Percentiles rank a stretch among this genome's conserved stretches.
These are phyloP conservation scores for Lanmaoa pseudosensibilis DNA, from an alignment of 768 basidiomycete genomes.

Conservation along the genomic window DNA sequence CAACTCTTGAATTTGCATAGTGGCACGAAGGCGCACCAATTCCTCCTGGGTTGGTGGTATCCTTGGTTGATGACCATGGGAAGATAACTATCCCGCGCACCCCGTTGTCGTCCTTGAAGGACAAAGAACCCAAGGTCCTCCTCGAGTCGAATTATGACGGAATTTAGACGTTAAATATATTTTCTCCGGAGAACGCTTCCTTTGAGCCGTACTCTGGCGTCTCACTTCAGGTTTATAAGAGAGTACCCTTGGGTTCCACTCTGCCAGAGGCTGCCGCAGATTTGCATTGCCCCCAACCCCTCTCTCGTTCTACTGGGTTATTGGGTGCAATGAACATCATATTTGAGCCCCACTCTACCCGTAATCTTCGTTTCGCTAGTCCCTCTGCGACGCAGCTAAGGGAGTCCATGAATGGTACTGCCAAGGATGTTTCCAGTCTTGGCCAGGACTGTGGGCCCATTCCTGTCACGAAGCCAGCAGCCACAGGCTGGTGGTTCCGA, in stretches of 20 bases:
- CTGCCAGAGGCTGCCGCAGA: too few relatives aligned
- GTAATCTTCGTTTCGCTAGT: slow-evolving; percentile 11
- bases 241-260: too few relatives aligned
- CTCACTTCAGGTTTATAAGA: slow-evolving; percentile 1
- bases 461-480: slow-evolving; percentile 8
- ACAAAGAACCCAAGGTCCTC: too few relatives aligned
- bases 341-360: slow-evolving; percentile 11
- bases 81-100: background rate
- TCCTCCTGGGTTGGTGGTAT: slow-evolving; percentile 3
- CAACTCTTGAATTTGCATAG: background rate
- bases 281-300: too few relatives aligned
- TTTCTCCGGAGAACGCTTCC: background rate
- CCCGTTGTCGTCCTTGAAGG: background rate
- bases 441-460: background rate
- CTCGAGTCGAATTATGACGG: slow-evolving; percentile 5
- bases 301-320: background rate
- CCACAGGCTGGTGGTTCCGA: slow-evolving; percentile 16
- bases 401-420: background rate
- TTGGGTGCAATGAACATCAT: slow-evolving; percentile 13
- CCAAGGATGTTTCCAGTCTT: too few relatives aligned
- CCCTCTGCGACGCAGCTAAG: slow-evolving; percentile 4
- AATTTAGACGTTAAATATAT: slow-evolving; percentile 4
- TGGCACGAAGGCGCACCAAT: background rate
- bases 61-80: slow-evolving; percentile 7
- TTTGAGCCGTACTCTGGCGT: slow-evolving; percentile 11